Evolutionary conservation across 192 early-diverging fungal genomes (phyloP).

Genomic region (Powellomyces hirtus): DNA sequence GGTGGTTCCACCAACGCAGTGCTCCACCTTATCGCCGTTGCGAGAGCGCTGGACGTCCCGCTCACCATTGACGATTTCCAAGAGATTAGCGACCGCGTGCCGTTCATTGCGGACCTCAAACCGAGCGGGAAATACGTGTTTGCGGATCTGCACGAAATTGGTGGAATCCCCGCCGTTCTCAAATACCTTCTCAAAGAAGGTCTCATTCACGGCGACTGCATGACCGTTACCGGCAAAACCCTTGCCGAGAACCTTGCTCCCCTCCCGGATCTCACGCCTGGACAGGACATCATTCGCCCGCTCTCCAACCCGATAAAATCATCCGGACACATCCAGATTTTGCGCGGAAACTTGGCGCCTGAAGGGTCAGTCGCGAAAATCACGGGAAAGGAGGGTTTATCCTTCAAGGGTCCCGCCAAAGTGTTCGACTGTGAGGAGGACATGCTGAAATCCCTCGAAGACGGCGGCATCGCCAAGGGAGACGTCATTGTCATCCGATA

Average conservation of each 20-base stretch:
- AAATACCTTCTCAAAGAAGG: constrained; percentile 90
- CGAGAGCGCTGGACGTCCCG: constrained; percentile 76
- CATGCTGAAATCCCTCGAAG: constrained; percentile 87
- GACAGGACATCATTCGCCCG: constrained; percentile 87
- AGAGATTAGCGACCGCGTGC: constrained; percentile 78
- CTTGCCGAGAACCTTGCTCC: constrained; percentile 85
- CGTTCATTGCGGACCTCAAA: constrained; percentile 97
- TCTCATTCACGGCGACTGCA: constrained; percentile 77
- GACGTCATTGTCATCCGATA: constrained; percentile 94
- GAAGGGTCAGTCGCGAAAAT: constrained; percentile 98
- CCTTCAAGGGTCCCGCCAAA: constrained; percentile 82
- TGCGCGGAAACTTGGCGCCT: constrained; percentile 92
- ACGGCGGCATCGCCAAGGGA: constrained; percentile 85
- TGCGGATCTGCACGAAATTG: constrained; percentile 90
- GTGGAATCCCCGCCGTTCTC: constrained; percentile 91
- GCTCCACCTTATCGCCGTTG: constrained; percentile 89
- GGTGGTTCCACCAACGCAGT: constrained; percentile 98
- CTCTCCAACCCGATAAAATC: constrained; percentile 86
- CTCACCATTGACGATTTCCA: constrained; percentile 97
- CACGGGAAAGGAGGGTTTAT: constrained; percentile 97
- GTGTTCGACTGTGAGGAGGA: constrained; percentile 92
- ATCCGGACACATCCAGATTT: constrained; percentile 91
- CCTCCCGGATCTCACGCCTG: constrained; percentile 71
- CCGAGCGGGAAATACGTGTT: constrained; percentile 98
- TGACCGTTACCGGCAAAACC: constrained; percentile 98